Evolutionary conservation across 108 stramenopile species (phyloP), one percentile per base, ranked within the genome.

Genomic region (Conticribra guillardii): DNA sequence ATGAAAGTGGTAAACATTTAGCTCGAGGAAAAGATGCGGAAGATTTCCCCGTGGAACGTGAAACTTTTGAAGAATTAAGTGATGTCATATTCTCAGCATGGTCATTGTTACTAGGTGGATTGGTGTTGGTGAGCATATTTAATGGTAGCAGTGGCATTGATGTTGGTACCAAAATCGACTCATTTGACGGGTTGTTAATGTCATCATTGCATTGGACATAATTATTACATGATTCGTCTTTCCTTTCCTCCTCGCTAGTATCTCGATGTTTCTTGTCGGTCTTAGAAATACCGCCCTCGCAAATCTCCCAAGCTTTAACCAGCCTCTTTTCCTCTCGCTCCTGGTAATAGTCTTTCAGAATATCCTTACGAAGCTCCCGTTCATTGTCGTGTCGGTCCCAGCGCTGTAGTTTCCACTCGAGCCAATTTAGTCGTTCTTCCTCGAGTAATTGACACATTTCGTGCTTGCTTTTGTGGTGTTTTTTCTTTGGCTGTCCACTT

Each of bases 351-450:
- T 65, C 64, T 3, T 52, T 18, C 23, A 65, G 22, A 22, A 65
- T 5, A 8, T 53, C 19, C 31, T 65, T 53, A 5, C 50, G 29
- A 1, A 22, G 16, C 23, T 0, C 30, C 0, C 64, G 50, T 1
- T 53, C 32, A 7, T 34, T 17, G 14, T 53, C 52, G 27, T 37
- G 28, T 2, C 33, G 29, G 9, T 52, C 64, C 64, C 64, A 65
- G 18, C 51, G 50, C 7, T 7, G 18, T 30, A 65, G 23, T 54
- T 65, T 65, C 64, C 64, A 54, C 22, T 52, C 51, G 8, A 65
- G 52, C 64, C 64, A 65, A 33, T 65, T 65, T 33, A 65, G 22
- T 23, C 64, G 29, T 33, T 65, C 64, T 34, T 54, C 3, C 34
- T 65, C 51, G 1, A 60, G 37, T 24, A 45, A 1, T 17, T 27